These are phyloP conservation scores for Leptomonas seymouri DNA, from an alignment of 208 protist species.

Conservation along the genomic window DNA sequence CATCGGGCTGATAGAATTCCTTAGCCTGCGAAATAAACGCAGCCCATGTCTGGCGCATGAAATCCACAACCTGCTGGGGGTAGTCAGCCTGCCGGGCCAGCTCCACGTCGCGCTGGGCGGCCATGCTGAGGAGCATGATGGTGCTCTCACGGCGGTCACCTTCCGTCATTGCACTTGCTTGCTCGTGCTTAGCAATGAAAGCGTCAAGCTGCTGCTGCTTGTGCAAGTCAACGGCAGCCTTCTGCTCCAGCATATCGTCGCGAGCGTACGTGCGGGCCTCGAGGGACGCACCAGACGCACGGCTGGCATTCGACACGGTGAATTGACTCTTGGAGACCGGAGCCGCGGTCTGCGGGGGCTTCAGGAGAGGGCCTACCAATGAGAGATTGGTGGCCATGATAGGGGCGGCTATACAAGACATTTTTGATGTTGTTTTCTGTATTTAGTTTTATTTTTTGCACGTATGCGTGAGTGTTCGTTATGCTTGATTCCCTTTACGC, in stretches of 20 bases:
- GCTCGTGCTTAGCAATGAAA: slow-evolving; percentile 49
- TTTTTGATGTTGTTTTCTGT: not conserved
- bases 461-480: not conserved
- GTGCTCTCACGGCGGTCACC: slow-evolving; percentile 37
- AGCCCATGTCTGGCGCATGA: slow-evolving; percentile 61
- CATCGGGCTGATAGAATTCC: slow-evolving; percentile 39
- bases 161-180: slow-evolving; percentile 23
- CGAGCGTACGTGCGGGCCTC: slow-evolving; percentile 10
- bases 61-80: slow-evolving; percentile 41
- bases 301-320: slow-evolving; percentile 49
- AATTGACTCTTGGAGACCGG: slow-evolving; percentile 34
- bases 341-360: not conserved
- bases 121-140: slow-evolving; percentile 51
- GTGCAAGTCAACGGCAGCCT: slow-evolving; percentile 25
- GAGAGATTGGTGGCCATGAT: slow-evolving; percentile 5
- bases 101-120: slow-evolving; percentile 46
- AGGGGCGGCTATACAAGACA: slow-evolving; percentile 15
- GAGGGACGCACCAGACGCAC: slow-evolving; percentile 20
- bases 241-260: slow-evolving; percentile 44
- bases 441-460: not conserved
- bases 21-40: slow-evolving; percentile 57
- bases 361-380: slow-evolving; percentile 6
- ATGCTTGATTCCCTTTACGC: not conserved
- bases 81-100: slow-evolving; percentile 25
- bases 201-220: slow-evolving; percentile 37